These are phyloP conservation scores for Neurospora tetraspora DNA, from an alignment of 495 filamentous ascomycete genomes.

Conservation along the genomic window DNA sequence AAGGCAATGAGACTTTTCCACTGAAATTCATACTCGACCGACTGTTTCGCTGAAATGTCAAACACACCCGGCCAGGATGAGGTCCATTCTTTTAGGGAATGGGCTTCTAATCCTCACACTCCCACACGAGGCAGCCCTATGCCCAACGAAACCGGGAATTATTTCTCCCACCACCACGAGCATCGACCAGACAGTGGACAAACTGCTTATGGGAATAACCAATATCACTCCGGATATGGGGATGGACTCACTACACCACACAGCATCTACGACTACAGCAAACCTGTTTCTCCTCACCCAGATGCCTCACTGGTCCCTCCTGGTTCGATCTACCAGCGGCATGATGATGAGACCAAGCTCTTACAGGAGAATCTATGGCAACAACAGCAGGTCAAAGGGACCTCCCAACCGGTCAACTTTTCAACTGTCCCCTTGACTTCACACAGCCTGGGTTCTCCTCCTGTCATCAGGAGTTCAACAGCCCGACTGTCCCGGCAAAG, in stretches of 20 bases:
- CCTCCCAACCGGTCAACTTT: not conserved
- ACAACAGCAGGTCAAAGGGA: not conserved
- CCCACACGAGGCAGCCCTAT: not conserved
- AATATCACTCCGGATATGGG: not conserved
- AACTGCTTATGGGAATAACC: not conserved
- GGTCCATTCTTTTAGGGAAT: not conserved
- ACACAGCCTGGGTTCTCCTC: not conserved
- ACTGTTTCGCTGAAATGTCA: not conserved
- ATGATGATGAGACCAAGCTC: not conserved
- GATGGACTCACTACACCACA: not conserved
- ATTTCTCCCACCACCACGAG: not conserved
- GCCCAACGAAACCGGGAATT: not conserved
- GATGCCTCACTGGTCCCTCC: not conserved
- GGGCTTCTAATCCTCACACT: not conserved
- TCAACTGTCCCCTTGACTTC: not conserved
- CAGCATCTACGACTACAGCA: not conserved
- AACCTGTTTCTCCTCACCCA: not conserved
- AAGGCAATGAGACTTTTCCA: not conserved
- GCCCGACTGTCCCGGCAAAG: not conserved
- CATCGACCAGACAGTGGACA: not conserved
- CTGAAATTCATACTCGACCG: not conserved
- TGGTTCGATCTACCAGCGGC: not conserved
- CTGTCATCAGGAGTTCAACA: not conserved
- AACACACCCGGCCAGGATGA: not conserved
- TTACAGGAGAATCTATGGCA: not conserved